Base-by-base conservation (phyloP, 2,329 filamentous ascomycete genomes). In the Colletotrichum sp. region DNA sequence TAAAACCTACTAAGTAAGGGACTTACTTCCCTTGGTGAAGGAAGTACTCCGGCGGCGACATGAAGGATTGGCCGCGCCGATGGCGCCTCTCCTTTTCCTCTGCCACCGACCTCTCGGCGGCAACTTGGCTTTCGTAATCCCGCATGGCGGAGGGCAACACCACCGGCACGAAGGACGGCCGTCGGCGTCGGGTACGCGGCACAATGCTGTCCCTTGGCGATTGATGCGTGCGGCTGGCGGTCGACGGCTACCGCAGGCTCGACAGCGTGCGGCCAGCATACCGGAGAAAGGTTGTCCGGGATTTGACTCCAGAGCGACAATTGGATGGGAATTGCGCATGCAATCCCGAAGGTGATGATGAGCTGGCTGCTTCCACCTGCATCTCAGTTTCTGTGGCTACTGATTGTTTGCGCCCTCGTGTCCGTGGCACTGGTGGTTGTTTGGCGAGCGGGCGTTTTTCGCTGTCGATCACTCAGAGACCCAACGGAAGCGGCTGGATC, bases 151-250 rank as follows among this genome's bases (percentile, higher is more conserved):
- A 69, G 39, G 60, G 59, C 10, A 36, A 30, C 26, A 52, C 28
- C 28, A 57, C 39, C 69, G 69, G 39, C 34, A 34, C 64, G 32
- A 21, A 52, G 7, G 32, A 59, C 74, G 44, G 74, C 59, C 57
- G 57, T 65, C 70, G 65, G 64, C 65, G 49, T 65, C 70, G 70
- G 74, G 21, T 39, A 65, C 36, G 44, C 74, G 70, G 74, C 70
- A 76, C 28, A 36, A 30, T 12, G 26, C 24, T 49, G 32, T 30
- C 49, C 49, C 64, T 73, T 73, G 68, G 68, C 68, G 55, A 32
- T 6, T 52, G 10, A 52, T 13, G 44, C 13, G 18, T 24, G 44
- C 44, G 44, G 44, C 68, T 62, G 57, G 36, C 68, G 72, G 72
- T 39, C 57, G 26, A 63, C 69, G 69, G 73, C 73, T 67, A 21